Evolutionary conservation across 768 basidiomycete species (phyloP).

Genomic region (Boletus barrowsii): DNA sequence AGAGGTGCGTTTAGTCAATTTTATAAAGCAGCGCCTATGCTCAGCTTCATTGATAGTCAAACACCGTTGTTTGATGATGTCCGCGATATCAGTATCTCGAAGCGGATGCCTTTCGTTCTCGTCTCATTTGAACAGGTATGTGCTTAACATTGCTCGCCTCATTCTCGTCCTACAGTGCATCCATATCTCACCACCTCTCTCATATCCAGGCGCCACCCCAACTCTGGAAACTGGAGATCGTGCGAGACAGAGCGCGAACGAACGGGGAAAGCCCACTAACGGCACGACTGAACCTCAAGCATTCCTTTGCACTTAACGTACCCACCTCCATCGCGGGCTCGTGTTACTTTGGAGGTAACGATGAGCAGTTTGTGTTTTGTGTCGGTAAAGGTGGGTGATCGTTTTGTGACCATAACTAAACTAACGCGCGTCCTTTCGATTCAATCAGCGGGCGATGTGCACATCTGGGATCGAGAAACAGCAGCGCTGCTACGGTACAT

Average conservation of each 20-base stretch:
- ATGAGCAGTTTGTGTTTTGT: conserved; percentile 76
- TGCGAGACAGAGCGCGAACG: conserved; percentile 47
- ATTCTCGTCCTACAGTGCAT: no score
- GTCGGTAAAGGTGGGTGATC: conserved; percentile 62
- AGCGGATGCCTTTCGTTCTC: conserved; percentile 40
- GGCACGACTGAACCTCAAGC: conserved; percentile 41
- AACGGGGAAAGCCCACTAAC: conserved; percentile 17
- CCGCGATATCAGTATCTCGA: conserved; percentile 48
- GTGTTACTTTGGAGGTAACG: conserved; percentile 76
- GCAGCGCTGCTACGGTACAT: conserved; percentile 68
- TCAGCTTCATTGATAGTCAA: conserved; percentile 33
- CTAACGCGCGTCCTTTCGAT: no score
- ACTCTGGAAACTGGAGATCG: conserved; percentile 66
- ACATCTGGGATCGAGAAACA: conserved; percentile 83
- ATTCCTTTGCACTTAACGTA: conserved; percentile 64
- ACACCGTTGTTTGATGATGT: conserved; percentile 52
- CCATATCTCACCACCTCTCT: background rate
- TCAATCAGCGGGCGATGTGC: conserved; percentile 69
- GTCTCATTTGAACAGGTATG: conserved; percentile 33
- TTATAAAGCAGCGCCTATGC: background rate
- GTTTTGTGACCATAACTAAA: no score
- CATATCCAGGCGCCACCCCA: conserved; percentile 60
- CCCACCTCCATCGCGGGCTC: conserved; percentile 72
- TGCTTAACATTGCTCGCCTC: background rate
- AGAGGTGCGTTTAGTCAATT: conserved; percentile 37